A percentile compares a stretch with the other conserved stretches of the same genome.
Conservation (phyloP, 306 rosid genomes). For the Acacia melanoxylon region DNA sequence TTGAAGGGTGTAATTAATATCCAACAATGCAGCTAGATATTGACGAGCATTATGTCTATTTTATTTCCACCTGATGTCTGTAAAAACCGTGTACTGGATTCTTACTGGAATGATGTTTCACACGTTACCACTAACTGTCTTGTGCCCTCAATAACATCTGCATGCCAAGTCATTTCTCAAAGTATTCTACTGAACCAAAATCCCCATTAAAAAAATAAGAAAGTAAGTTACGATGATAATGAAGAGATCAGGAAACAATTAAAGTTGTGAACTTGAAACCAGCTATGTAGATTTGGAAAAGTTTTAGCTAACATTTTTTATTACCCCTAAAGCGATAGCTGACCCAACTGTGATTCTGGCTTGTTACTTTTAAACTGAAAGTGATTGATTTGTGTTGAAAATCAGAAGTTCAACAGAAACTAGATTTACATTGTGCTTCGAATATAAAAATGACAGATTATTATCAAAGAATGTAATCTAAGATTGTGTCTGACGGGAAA, state of each 20-base stretch:
- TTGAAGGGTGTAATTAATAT: background rate
- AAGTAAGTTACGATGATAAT: background rate
- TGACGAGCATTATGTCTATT: background rate
- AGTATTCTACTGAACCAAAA: background rate
- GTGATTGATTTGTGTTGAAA: background rate
- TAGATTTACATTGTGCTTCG: background rate
- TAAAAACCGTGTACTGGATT: background rate
- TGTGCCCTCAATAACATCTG: background rate
- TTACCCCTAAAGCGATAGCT: background rate
- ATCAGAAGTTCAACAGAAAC: background rate
- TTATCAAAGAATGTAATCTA: background rate
- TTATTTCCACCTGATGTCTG: slow-evolving; percentile 1
- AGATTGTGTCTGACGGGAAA: background rate
- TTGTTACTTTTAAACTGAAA: background rate
- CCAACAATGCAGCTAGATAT: background rate
- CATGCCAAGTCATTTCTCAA: background rate
- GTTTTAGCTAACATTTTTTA: background rate
- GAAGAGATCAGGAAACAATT: background rate
- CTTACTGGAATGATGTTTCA: background rate
- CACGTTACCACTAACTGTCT: background rate
- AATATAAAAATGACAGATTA: background rate
- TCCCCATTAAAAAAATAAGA: background rate
- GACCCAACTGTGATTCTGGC: background rate
- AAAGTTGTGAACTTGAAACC: background rate
- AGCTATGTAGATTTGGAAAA: background rate